Base-by-base conservation (phyloP, 768 basidiomycete species). In the Russula lepida region DNA sequence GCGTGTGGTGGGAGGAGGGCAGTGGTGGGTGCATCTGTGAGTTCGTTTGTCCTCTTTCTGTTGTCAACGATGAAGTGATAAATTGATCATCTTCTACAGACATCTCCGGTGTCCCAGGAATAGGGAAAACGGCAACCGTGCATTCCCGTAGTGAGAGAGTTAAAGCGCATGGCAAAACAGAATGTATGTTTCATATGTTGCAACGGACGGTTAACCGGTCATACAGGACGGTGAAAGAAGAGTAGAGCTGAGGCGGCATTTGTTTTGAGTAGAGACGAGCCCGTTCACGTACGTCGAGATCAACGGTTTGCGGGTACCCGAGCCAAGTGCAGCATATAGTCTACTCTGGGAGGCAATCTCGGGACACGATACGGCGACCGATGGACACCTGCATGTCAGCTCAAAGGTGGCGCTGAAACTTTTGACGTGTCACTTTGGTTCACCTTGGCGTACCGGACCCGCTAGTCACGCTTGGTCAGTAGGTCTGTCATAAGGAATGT, bases 71-170 rank as follows among this genome's bases (percentile, higher is more conserved):
- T 25, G 6, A 25, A 28, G 21, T 37, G 9, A 35, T 21, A 25
- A 60, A 30, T 37, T 46, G 19, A 33, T 54, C 28, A 12, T 30
- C 51, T n/a, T 6, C 30, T 59, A 19, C 57, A 98, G 95, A 98
- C 73, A 97, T 98, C 50, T 94, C 95, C 8, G 95, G 97, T 8
- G 93, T 98, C 8, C 97, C 95, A 21, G 95, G 97, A 7, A 98
- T 95, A 2, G 95, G 97, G 11, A 99, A 98, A 75, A 99, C 97
- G 0, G 97, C 97, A 0, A 98, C 97, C 0, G 93, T 98, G 0
- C 95, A 98, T 68, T 89, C 89, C 0, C n/a, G 88, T 97, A 27
- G 83, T 98, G 33, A 81, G 90, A 39, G 91, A 95, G 70, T 78
- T 98, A 13, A 94, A 91, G 69, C 79, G 86, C 41, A n/a, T n/a